A percentile compares a stretch with the other conserved stretches of the same genome.
Evolutionary conservation across 2,329 filamentous ascomycete species (phyloP).

Genomic region (Calonectria pseudoreteaudii): DNA sequence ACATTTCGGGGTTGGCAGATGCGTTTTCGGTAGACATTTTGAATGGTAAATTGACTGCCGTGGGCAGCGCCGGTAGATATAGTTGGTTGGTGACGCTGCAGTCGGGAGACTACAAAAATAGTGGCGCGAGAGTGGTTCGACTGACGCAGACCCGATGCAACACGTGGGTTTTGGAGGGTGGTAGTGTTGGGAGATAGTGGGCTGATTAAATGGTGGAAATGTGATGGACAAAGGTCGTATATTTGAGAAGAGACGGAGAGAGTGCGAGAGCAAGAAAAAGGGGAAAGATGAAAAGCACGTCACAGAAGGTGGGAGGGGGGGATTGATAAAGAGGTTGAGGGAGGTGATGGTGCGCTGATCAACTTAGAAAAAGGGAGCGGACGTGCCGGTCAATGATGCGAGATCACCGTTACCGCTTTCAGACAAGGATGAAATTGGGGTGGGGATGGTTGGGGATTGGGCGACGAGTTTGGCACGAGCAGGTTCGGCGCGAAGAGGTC

Average conservation of each 20-base stretch:
- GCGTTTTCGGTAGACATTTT: slow-evolving; percentile 51
- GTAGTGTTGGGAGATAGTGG: slow-evolving; percentile 33
- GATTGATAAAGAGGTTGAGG: slow-evolving; percentile 39
- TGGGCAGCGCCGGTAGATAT: slow-evolving; percentile 39
- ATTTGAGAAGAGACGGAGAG: slow-evolving; percentile 17
- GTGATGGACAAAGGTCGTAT: slow-evolving; percentile 12
- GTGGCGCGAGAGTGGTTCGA: slow-evolving; percentile 47
- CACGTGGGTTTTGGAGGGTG: slow-evolving; percentile 41
- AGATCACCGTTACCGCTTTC: slow-evolving; percentile 44
- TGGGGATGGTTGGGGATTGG: slow-evolving; percentile 28
- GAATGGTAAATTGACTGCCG: slow-evolving; percentile 32
- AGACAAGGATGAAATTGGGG: slow-evolving; percentile 32
- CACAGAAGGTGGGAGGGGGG: slow-evolving; percentile 32
- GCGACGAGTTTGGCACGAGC: slow-evolving; percentile 32
- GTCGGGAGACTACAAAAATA: slow-evolving; percentile 34
- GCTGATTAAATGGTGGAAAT: slow-evolving; percentile 28
- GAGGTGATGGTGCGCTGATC: slow-evolving; percentile 37
- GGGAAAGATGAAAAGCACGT: slow-evolving; percentile 14
- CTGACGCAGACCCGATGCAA: slow-evolving; percentile 35
- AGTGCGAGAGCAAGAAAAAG: slow-evolving; percentile 21
- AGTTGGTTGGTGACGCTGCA: slow-evolving; percentile 39
- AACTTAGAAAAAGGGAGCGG: slow-evolving; percentile 43
- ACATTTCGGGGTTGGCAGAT: slow-evolving; percentile 44
- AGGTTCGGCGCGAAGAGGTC: slow-evolving; percentile 29
- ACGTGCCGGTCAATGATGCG: slow-evolving; percentile 36